Conservation (phyloP, 306 rosid species). For the Benincasa hispida region DNA sequence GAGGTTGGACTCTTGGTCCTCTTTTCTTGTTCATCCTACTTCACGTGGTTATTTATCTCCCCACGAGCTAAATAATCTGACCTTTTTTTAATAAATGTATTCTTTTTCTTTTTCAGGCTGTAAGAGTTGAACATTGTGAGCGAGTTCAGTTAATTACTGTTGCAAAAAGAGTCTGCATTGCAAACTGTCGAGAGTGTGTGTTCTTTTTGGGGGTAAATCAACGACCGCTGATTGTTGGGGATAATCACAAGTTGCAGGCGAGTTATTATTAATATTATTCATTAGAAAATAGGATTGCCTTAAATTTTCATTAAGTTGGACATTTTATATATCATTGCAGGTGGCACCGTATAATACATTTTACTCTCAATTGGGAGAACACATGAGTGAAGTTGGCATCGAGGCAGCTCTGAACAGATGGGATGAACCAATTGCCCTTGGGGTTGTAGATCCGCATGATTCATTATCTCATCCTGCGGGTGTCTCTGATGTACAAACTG, state of each 20-base stretch:
- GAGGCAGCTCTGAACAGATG: conserved; percentile 64
- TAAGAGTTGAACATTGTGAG: conserved; percentile 94
- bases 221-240: conserved; percentile 83
- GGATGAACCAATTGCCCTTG: conserved; percentile 69
- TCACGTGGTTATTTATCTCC: conserved; percentile 6
- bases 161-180: conserved; percentile 82
- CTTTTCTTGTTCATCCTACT: background rate
- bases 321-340: conserved; percentile 16
- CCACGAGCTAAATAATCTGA: background rate
- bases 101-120: conserved; percentile 58
- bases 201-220: conserved; percentile 90
- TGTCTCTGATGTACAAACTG: conserved; percentile 83
- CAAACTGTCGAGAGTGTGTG: conserved; percentile 93
- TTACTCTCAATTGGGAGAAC: conserved; percentile 76
- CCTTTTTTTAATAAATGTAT: background rate
- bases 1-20: background rate
- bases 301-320: background rate
- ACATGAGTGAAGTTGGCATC: conserved; percentile 79
- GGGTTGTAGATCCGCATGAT: conserved; percentile 93
- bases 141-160: conserved; percentile 93
- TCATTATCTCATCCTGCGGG: conserved; percentile 98
- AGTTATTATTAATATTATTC: conserved; percentile 16
- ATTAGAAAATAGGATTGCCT: background rate
- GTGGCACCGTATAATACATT: conserved; percentile 96
- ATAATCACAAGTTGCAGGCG: conserved; percentile 93